Evolutionary conservation across 805 yeast species (phyloP).

Genomic region (Myxozyma udenii): DNA sequence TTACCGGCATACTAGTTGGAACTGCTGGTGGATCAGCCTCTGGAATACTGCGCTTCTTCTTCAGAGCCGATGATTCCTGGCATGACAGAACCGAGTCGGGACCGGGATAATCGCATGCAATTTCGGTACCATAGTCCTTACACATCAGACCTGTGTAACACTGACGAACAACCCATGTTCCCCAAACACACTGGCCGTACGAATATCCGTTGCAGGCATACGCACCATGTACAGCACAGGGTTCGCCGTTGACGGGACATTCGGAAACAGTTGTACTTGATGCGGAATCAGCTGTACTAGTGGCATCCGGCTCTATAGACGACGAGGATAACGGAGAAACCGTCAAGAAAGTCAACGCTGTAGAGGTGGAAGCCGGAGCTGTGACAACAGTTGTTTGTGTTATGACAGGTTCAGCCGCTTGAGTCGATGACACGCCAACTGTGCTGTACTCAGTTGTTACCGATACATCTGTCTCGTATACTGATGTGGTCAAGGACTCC

Average conservation of each 20-base stretch:
- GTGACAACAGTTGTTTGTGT: background rate
- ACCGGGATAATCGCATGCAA: constrained; percentile 35
- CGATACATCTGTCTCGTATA: background rate
- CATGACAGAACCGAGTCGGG: constrained; percentile 37
- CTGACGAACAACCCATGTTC: constrained; percentile 35
- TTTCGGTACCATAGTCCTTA: constrained; percentile 24
- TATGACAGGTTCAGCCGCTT: background rate
- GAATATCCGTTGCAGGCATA: constrained; percentile 33
- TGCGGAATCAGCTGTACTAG: constrained; percentile 2
- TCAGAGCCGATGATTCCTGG: constrained; percentile 31
- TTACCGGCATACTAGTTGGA: constrained; percentile 31
- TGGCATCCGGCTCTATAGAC: background rate
- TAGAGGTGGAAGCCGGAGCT: background rate
- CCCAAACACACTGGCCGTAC: constrained; percentile 34
- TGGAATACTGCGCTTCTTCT: background rate
- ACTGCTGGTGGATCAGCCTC: constrained; percentile 40
- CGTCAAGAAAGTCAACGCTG: background rate
- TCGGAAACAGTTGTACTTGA: too few species aligned
- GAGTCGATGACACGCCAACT: background rate
- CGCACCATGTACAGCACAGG: constrained; percentile 34
- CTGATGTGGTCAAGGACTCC: background rate
- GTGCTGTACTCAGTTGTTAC: background rate
- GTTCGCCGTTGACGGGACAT: constrained; percentile 28
- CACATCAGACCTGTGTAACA: constrained; percentile 37
- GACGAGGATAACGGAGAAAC: background rate